Conservation (phyloP, 2,329 filamentous ascomycete species). For the Plectosphaerella plurivora region DNA sequence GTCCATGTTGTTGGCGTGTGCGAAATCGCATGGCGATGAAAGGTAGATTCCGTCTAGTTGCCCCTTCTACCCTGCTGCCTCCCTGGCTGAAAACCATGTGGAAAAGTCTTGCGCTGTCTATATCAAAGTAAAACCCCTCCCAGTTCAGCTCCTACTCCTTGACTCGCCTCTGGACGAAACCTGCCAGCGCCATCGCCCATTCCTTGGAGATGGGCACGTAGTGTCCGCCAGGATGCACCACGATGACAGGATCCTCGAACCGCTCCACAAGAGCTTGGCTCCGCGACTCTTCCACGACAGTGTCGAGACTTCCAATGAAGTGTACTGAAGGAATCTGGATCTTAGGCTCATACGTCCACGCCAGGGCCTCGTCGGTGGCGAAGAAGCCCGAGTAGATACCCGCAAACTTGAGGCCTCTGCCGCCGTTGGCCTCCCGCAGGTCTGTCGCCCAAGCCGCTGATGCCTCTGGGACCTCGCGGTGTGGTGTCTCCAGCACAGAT, state of each 20-base stretch:
- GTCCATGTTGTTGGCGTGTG: too few relatives aligned
- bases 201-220: conserved; percentile 82
- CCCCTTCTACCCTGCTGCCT: too few relatives aligned
- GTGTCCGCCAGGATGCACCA: conserved; percentile 83
- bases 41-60: too few relatives aligned
- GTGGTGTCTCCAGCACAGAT: conserved; percentile 59
- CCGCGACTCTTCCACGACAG: conserved; percentile 76
- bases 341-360: conserved; percentile 64
- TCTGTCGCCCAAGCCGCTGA: conserved; percentile 35
- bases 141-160: conserved; percentile 17
- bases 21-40: too few relatives aligned
- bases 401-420: conserved; percentile 59
- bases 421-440: conserved; percentile 45
- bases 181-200: conserved; percentile 71
- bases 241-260: conserved; percentile 49
- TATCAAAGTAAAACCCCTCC: conserved; percentile 28
- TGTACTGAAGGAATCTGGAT: conserved; percentile 77
- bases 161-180: conserved; percentile 52
- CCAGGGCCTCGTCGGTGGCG: conserved; percentile 56
- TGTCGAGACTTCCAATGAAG: conserved; percentile 78
- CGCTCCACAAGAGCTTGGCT: conserved; percentile 63
- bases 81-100: too few relatives aligned
- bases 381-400: conserved; percentile 76
- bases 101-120: too few relatives aligned
- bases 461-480: conserved; percentile 18